phyloP scores from a whole-genome alignment of 2,329 filamentous ascomycete species.

The Beauveria asiatica region DNA sequence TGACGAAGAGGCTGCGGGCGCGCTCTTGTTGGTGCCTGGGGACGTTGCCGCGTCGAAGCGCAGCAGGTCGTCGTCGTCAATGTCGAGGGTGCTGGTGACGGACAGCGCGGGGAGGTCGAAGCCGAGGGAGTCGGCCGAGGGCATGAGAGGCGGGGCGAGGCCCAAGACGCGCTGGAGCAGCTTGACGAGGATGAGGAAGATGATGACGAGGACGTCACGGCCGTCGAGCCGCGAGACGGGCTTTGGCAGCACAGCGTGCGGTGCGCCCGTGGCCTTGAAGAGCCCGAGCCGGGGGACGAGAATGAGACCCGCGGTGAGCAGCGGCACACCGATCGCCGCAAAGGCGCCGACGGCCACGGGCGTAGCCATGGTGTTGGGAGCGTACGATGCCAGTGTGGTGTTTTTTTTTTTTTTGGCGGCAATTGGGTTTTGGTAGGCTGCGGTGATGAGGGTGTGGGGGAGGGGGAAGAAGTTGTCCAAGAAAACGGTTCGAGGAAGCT shows the following conservation, averaged over 20 bases:
- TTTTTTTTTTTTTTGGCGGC: background rate
- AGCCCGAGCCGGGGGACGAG: conserved; percentile 4
- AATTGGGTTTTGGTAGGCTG: background rate
- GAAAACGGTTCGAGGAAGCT: background rate
- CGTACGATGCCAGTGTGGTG: background rate
- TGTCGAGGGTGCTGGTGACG: conserved; percentile 9
- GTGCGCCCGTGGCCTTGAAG: conserved; percentile 1
- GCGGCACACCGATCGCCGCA: conserved; percentile 3
- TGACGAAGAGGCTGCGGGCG: background rate
- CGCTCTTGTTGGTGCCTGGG: background rate
- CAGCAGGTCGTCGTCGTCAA: conserved; percentile 8
- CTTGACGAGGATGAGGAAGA: conserved; percentile 8
- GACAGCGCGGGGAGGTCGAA: conserved; percentile 11
- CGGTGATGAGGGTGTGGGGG: background rate
- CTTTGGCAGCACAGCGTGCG: conserved; percentile 7
- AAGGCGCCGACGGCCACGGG: conserved; percentile 4
- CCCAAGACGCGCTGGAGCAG: background rate
- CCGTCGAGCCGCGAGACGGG: conserved; percentile 11
- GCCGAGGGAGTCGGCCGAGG: background rate
- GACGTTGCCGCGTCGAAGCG: conserved; percentile 6
- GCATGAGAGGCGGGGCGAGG: conserved; percentile 2
- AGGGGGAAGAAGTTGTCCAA: background rate
- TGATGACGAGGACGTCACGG: conserved; percentile 8
- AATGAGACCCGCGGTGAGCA: conserved; percentile 1
- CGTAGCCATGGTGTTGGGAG: background rate